Base-by-base conservation (phyloP, 768 basidiomycete species). In the button mushroom (Agaricus bisporus) region DNA sequence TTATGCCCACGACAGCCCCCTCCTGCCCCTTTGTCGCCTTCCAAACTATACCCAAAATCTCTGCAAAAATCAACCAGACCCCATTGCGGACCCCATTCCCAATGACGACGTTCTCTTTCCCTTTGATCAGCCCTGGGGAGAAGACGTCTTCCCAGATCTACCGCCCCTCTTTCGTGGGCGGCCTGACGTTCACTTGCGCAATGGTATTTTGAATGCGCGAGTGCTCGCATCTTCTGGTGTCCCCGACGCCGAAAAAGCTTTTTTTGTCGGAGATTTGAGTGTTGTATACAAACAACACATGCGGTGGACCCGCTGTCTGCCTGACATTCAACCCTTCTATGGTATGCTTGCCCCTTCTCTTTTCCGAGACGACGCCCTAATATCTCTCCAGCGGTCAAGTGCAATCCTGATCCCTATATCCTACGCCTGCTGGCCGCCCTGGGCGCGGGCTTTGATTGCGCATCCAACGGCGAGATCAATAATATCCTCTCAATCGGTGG, bases 351-450 rank as follows among this genome's bases (percentile, higher is more conserved):
- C 55, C n/a, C 35, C 57, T 44, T 25, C 15, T 25, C 15, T 42
- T 46, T 20, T 41, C 47, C 49, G 37, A 49, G 39, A 55, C 36
- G 49, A 57, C 28, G 50, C 47, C 55, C 47, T 32, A 42, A 49
- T 56, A 9, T 55, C 60, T 63, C 28, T 56, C 58, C 65, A 93
- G 93, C 97, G 56, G 83, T 98, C 64, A 99, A 99, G 73, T 97
- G 93, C 73, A 99, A 99, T 73, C 95, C 97, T 18, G 95, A 98
- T 63, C 93, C 94, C 3, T 91, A 91, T 63, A 85, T 99, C 54
- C 76, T 98, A 48, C 86, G 93, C 56, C 79, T 99, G 47, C 81
- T 99, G 39, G 91, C 91, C 15, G 82, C 91, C 28, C 72, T 98
- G 46, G 97, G 97, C 25, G 75, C 90, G 1, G 94, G 94, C 14